phyloP scores from a whole-genome alignment of 1,284 basidiomycete species.

The Pseudomicrostroma phylloplanum region DNA sequence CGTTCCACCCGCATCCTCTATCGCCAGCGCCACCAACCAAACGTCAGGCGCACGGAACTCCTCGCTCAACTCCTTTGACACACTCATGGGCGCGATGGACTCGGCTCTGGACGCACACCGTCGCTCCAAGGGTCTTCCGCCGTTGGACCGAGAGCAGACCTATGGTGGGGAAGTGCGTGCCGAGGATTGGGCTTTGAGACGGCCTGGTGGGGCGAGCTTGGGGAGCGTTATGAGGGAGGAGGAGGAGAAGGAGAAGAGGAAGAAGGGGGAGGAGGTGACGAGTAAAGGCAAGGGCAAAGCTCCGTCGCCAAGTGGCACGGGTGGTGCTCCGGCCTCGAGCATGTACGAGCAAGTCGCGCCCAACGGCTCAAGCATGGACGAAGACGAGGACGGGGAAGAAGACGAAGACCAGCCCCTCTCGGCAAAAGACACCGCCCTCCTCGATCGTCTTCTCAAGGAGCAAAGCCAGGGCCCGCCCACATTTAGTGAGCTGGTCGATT shows the following conservation, averaged over 20 bases:
- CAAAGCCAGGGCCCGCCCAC: background rate
- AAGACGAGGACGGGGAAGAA: slow-evolving; percentile 10
- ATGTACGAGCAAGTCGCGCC: slow-evolving; percentile 4
- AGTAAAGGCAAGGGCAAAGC: background rate
- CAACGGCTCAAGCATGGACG: background rate
- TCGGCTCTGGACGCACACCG: background rate
- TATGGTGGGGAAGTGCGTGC: background rate
- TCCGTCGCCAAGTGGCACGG: background rate
- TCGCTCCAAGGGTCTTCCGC: background rate
- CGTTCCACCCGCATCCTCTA: background rate
- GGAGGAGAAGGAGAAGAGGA: background rate
- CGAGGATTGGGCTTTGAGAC: background rate
- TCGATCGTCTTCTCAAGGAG: slow-evolving; percentile 11
- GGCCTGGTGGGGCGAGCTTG: slow-evolving; percentile 5
- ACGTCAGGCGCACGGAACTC: background rate
- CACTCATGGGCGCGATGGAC: slow-evolving; percentile 2
- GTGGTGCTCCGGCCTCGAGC: slow-evolving; percentile 7
- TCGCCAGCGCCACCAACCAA: background rate
- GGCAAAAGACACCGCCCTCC: slow-evolving; percentile 10
- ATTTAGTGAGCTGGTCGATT: slow-evolving; percentile 8
- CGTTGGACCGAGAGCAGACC: background rate
- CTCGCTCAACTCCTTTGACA: background rate
- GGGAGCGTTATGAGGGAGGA: background rate
- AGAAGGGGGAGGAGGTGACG: background rate
- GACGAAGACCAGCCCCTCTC: slow-evolving; percentile 4